Evolutionary conservation across 305 asterid genomes (phyloP).

Genomic region (Plantago coronopus): DNA sequence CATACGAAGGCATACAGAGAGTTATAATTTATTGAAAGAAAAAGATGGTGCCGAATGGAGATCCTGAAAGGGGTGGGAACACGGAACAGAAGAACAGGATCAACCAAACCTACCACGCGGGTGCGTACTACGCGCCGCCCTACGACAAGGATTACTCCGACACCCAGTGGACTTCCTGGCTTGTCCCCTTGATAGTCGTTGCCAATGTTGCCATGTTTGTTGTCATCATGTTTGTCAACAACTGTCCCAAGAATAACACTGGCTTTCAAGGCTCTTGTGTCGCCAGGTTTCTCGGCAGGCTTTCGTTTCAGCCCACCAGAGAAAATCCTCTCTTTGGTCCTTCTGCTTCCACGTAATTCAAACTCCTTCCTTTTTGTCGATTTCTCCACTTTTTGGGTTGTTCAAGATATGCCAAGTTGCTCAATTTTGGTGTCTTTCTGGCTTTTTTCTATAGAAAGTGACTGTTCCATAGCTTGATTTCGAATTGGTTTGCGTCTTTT

Average conservation of each 20-base stretch:
- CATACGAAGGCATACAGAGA: neutral
- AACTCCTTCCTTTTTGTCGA: no score
- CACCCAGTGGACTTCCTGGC: constrained; percentile 89
- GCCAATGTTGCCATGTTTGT: constrained; percentile 80
- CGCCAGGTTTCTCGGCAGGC: constrained; percentile 81
- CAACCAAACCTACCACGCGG: constrained; percentile 24
- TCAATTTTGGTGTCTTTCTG: no score
- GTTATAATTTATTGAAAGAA: neutral
- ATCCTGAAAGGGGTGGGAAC: constrained; percentile 63
- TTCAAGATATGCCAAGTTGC: no score
- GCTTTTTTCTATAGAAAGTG: no score
- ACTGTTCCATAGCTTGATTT: no score
- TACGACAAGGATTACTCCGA: constrained; percentile 52
- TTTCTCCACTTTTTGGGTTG: no score
- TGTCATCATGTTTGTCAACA: constrained; percentile 72
- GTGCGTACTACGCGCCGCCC: constrained; percentile 23
- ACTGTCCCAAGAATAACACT: constrained; percentile 60
- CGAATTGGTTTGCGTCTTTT: no score
- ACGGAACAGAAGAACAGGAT: constrained; percentile 40
- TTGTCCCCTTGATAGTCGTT: constrained; percentile 78
- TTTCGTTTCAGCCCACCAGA: constrained; percentile 81
- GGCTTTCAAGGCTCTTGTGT: constrained; percentile 52
- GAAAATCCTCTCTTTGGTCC: constrained; percentile 98
- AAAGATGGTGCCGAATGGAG: constrained; percentile 51
- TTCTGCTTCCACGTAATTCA: constrained; percentile 62